Evolutionary conservation across 140 eudicot genomes (phyloP), one percentile per base, ranked within the genome.

Genomic region (Bidens hawaiensis): DNA sequence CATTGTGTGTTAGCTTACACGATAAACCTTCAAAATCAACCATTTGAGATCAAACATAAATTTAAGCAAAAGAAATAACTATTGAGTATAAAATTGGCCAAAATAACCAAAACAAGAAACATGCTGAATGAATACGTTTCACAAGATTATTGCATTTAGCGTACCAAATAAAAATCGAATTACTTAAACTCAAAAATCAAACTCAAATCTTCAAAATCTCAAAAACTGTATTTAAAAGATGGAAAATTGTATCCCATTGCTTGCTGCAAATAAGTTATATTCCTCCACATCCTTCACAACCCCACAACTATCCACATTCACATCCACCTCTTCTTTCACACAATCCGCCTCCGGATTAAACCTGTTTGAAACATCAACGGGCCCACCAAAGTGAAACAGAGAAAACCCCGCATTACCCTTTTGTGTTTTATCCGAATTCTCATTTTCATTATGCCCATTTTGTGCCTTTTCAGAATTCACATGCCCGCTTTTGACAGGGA

Each of bases 331-430:
- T 61, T 82, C 82, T 58, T 46, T 72, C 16, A 18, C 14, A 5
- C 26, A 36, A 51, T 43, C 63, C 4, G 53, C 45, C 19, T n/a
- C n/a, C n/a, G n/a, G n/a, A n/a, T 31, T 49, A 31, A 72, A 68
- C 36, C 82, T 86, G 17, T 81, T 79, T 22, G 86, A 76, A 51
- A 85, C 82, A 55, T 82, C 95, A 56, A 83, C 90, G 4, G 97
- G 97, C 18, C 94, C 94, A 40, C 89, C 95, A 68, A 83, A 86
- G 71, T 86, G 94, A 59, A 86, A 90, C 16, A 90, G 84, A 17
- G 97, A 87, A 71, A 90, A 90, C 36, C 94, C 94, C 4, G 81
- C 31, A 61, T 71, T 77, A 13, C 77, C 78, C 19, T 46, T 64
- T 5, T 54, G 56, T 7, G 15, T 4, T 16, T 75, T 75, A 43